Evolutionary conservation across 2,329 filamentous ascomycete genomes (phyloP), one percentile per base, ranked within the genome.

Genomic region (Neocatenulostroma microsporum): DNA sequence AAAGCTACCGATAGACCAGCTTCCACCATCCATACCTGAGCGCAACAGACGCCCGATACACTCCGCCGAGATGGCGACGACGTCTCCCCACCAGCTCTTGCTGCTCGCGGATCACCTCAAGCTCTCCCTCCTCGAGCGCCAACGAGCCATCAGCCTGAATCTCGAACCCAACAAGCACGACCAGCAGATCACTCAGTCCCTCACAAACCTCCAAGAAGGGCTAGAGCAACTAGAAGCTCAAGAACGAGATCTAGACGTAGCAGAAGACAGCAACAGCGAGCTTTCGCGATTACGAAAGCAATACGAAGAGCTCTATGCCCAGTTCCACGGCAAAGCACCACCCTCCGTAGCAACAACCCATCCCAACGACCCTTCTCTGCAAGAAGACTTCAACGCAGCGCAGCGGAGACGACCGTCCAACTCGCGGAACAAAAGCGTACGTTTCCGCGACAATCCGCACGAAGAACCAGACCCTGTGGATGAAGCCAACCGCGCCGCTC

Each of bases 61-160:
- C n/a, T n/a, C n/a, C n/a, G n/a, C n/a, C 28, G n/a, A 39, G 27
- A 47, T 46, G 41, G 33, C 52, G 26, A 44, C 46, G 6, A 23
- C 41, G 7, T 42, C 52, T 19, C 69, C 76, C 32, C 72, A 73
- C 11, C 88, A 95, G 62, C 80, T 96, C 49, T 86, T 88, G 60
- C 81, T 96, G 36, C 78, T 96, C 40, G 86, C 88, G 55, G 91
- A 98, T 66, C 89, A 96, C 64, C 84, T 96, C 71, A 95, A 96
- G 66, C 77, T 96, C 44, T 94, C 88, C 11, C 74, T 98, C 12
- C 78, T 96, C 18, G 91, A 96, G 68, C 80, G 89, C 40, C 82
- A 94, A 65, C 80, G 89, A 41, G 86, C 88, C 32, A 77, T 85
- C 53, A 83, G 79, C 11, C 73, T 94, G 28, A 80, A 86, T 49